Evolutionary conservation across 495 filamentous ascomycete genomes (phyloP).

Genomic region (Neurospora africana): DNA sequence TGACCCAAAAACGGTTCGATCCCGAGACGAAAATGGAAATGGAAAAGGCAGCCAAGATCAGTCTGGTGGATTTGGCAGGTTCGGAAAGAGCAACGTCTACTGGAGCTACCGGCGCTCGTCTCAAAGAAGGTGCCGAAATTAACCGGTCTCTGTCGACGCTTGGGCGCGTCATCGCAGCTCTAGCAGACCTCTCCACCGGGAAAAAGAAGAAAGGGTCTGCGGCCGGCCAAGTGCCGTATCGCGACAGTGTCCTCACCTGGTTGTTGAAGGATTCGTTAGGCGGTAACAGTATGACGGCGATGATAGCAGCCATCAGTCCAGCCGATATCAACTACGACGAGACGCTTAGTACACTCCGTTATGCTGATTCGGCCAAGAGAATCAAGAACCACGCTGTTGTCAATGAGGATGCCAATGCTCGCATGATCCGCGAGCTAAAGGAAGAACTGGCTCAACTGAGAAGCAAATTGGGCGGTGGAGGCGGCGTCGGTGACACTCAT

Average conservation of each 20-base stretch:
- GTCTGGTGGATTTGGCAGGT: conserved; percentile 93
- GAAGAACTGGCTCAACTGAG: conserved; percentile 83
- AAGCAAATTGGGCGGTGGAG: conserved; percentile 66
- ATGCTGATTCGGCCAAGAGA: conserved; percentile 94
- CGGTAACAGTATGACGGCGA: conserved; percentile 98
- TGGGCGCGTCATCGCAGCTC: conserved; percentile 93
- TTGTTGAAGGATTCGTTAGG: conserved; percentile 93
- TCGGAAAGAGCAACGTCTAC: conserved; percentile 95
- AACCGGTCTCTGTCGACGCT: conserved; percentile 94
- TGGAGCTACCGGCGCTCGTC: conserved; percentile 84
- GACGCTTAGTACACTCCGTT: conserved; percentile 87
- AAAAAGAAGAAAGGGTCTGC: conserved; percentile 66
- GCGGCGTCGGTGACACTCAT: conserved; percentile 27
- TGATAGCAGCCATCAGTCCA: conserved; percentile 98
- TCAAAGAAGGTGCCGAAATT: conserved; percentile 99
- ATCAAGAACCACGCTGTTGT: conserved; percentile 99
- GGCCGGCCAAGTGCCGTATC: conserved; percentile 79
- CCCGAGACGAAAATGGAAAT: conserved; percentile 89
- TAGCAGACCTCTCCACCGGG: conserved; percentile 80
- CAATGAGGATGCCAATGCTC: conserved; percentile 96
- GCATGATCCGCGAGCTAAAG: conserved; percentile 97
- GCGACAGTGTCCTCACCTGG: conserved; percentile 96
- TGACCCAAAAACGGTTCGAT: conserved; percentile 91
- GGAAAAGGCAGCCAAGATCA: conserved; percentile 97
- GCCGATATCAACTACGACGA: conserved; percentile 99